Evolutionary conservation across 768 basidiomycete species (phyloP).

Genomic region (Gloeopeniophorella convolvens): DNA sequence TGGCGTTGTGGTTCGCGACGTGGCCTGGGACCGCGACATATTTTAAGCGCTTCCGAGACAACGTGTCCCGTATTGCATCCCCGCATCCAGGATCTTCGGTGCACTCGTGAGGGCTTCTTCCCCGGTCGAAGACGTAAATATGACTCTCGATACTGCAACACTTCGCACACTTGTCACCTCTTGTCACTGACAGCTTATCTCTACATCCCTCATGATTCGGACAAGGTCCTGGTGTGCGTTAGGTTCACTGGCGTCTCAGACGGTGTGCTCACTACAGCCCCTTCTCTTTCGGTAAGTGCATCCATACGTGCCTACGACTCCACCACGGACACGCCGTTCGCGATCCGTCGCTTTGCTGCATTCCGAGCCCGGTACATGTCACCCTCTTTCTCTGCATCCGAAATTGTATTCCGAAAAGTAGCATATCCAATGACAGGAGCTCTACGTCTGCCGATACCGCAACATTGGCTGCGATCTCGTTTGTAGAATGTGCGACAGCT

Average conservation of each 20-base stretch:
- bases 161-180: slow-evolving; percentile 5
- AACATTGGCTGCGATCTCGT: no score
- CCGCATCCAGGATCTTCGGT: neutral
- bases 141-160: neutral
- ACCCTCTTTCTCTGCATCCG: no score
- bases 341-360: no score
- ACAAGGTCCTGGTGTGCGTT: neutral
- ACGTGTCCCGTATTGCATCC: neutral
- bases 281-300: neutral
- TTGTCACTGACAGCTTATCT: slow-evolving; percentile 15
- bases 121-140: slow-evolving; percentile 9
- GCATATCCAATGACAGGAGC: no score
- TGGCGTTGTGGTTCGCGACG: neutral
- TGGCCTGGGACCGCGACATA: neutral
- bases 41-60: slow-evolving; percentile 1
- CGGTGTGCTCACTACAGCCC: neutral
- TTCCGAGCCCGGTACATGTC: no score
- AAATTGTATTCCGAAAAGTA: no score
- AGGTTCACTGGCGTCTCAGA: neutral
- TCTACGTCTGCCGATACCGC: no score
- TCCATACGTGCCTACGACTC: neutral
- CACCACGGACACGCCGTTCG: no score
- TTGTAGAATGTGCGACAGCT: no score
- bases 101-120: neutral
- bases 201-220: slow-evolving; percentile 5